phyloP scores from a whole-genome alignment of 495 filamentous ascomycete genomes.

The Glonium stellatum region DNA sequence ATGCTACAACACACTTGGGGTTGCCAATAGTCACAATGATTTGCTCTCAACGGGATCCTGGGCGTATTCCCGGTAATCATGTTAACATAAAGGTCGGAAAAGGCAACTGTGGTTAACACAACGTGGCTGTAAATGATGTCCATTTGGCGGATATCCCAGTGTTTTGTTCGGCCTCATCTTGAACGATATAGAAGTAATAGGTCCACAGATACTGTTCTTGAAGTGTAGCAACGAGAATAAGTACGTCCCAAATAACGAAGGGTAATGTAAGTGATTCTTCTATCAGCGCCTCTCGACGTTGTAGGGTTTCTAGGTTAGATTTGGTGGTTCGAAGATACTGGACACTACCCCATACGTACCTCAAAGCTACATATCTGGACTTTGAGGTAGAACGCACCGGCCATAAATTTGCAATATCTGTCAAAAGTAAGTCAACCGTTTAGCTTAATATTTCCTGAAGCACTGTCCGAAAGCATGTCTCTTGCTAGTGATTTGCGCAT shows the following conservation, averaged over 20 bases:
- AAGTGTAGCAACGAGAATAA: neutral
- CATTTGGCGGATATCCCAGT: neutral
- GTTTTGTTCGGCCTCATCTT: neutral
- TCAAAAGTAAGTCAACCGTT: neutral
- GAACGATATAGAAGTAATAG: neutral
- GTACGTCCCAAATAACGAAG: neutral
- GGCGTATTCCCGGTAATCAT: neutral
- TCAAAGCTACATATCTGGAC: neutral
- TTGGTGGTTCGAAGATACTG: neutral
- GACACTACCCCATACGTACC: neutral
- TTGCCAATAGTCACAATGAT: neutral
- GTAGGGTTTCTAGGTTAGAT: neutral
- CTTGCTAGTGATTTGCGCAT: neutral
- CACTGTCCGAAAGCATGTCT: neutral
- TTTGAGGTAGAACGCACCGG: neutral
- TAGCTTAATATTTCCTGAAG: neutral
- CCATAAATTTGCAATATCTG: neutral
- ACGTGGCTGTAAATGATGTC: neutral
- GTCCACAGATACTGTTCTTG: neutral
- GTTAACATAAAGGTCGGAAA: neutral
- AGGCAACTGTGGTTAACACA: neutral
- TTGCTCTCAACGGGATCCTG: neutral
- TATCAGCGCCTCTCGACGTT: neutral
- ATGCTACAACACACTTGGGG: neutral
- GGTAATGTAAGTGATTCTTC: neutral